These are phyloP conservation scores for Dendrocalamus latiflorus DNA, from an alignment of 202 grass and related monocot genomes.

Conservation along the genomic window DNA sequence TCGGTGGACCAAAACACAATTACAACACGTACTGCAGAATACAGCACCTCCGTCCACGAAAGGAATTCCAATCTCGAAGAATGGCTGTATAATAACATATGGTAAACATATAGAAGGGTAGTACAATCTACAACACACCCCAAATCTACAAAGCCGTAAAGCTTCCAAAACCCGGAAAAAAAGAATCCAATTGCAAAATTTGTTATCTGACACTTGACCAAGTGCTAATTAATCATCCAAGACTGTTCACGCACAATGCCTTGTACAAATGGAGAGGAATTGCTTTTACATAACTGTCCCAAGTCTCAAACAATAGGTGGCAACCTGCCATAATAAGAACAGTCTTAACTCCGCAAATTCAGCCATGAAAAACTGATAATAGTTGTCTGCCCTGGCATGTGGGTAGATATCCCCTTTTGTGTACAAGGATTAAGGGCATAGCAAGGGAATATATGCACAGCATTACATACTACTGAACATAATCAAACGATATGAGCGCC, in stretches of 20 bases:
- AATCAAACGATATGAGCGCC: background rate
- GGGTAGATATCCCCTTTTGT: no score
- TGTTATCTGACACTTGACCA: slow-evolving; percentile 23
- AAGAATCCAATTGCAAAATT: slow-evolving; percentile 27
- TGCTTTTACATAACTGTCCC: slow-evolving; percentile 30
- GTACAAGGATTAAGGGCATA: no score
- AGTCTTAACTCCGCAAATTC: no score
- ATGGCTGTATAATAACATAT: background rate
- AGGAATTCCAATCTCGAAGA: slow-evolving; percentile 14
- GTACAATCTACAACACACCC: slow-evolving; percentile 5
- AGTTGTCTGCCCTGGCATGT: no score
- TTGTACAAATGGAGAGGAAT: slow-evolving; percentile 22
- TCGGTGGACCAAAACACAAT: slow-evolving; percentile 9
- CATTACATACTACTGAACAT: no score
- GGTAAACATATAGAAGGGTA: slow-evolving; percentile 14
- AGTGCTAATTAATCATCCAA: background rate
- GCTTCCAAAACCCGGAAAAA: background rate
- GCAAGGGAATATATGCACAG: no score
- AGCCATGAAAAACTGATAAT: no score
- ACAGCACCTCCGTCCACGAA: background rate
- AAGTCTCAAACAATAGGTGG: no score
- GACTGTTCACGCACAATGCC: background rate
- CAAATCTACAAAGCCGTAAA: slow-evolving; percentile 22
- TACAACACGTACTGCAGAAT: background rate
- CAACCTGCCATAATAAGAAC: no score